These are phyloP conservation scores for Yamadazyma aaseri DNA, from an alignment of 1,139 yeast genomes.

Conservation along the genomic window DNA sequence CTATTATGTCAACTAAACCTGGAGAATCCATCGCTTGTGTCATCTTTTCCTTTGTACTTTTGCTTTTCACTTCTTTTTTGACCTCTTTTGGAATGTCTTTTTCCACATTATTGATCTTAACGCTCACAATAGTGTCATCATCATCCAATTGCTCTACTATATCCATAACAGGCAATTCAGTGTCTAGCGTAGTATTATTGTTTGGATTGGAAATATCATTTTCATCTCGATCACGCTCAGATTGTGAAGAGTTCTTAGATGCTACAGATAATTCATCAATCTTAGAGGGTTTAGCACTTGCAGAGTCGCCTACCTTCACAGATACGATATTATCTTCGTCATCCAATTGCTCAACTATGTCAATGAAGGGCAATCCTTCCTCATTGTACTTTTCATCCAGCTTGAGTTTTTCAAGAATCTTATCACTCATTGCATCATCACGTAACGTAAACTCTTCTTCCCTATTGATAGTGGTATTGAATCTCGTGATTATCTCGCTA, in stretches of 20 bases:
- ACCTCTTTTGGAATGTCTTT: neutral
- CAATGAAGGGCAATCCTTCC: slow-evolving; percentile 64
- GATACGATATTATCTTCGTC: no score
- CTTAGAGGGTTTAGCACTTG: no score
- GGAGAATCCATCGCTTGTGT: neutral
- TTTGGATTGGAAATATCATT: no score
- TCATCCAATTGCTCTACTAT: slow-evolving; percentile 85
- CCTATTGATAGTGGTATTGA: slow-evolving; percentile 35
- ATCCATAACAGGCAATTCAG: slow-evolving; percentile 60
- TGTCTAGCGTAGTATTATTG: slow-evolving; percentile 12
- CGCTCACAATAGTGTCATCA: slow-evolving; percentile 58
- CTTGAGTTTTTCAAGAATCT: neutral
- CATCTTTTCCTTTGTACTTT: neutral
- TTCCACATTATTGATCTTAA: slow-evolving; percentile 24
- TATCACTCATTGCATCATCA: neutral
- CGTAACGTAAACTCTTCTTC: slow-evolving; percentile 19
- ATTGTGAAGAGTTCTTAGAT: no score
- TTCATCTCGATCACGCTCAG: slow-evolving; percentile 36
- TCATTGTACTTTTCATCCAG: slow-evolving; percentile 19
- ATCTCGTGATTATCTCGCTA: slow-evolving; percentile 20
- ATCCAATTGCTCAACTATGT: slow-evolving; percentile 80
- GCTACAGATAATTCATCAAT: no score
- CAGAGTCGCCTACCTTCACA: no score
- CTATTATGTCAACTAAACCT: slow-evolving; percentile 69
- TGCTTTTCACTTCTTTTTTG: slow-evolving; percentile 8